Conservation (phyloP, 768 basidiomycete species). For the Lenzites betulinus region DNA sequence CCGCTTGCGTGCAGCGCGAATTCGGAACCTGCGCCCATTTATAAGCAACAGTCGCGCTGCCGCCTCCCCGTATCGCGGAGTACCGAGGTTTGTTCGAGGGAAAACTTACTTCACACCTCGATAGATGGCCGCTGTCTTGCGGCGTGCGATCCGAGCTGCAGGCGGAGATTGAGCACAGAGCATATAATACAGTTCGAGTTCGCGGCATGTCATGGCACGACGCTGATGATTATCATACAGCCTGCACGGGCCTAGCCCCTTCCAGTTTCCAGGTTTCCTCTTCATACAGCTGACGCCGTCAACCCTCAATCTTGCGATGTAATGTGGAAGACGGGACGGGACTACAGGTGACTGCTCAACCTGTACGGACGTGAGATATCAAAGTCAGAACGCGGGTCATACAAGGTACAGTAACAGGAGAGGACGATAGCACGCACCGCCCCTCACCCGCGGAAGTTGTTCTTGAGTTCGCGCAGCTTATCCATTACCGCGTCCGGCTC, state of each 20-base stretch:
- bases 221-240: not conserved
- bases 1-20: no score
- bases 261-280: not conserved
- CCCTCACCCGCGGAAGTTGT: constrained; percentile 69
- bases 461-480: constrained; percentile 80
- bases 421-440: constrained; percentile 9
- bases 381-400: not conserved
- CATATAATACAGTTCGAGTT: not conserved
- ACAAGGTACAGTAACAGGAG: not conserved
- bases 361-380: not conserved
- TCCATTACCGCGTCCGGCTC: constrained; percentile 68
- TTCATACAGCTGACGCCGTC: constrained; percentile 3
- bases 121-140: no score
- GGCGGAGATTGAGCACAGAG: not conserved
- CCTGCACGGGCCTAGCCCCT: not conserved
- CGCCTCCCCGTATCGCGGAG: no score
- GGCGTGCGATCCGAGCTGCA: not conserved
- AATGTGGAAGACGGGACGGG: not conserved
- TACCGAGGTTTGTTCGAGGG: no score
- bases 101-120: no score
- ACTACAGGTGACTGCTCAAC: constrained; percentile 4
- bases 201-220: not conserved
- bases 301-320: not conserved
- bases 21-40: not conserved
- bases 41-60: not conserved